Evolutionary conservation across 2,329 filamentous ascomycete species (phyloP), one percentile per base, ranked within the genome.

Genomic region (Diplodia scrobiculata): DNA sequence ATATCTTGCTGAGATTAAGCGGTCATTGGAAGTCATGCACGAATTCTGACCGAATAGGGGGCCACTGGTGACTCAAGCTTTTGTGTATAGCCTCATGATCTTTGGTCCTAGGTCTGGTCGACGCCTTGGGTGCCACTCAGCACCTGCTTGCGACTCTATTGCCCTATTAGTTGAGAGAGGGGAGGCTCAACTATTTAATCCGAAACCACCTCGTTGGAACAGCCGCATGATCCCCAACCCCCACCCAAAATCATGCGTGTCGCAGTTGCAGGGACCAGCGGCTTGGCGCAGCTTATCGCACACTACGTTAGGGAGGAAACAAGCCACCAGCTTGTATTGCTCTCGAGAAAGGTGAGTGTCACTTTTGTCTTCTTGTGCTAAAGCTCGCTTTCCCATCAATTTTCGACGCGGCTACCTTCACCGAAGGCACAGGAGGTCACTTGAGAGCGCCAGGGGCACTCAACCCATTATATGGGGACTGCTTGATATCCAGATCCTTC

Each of bases 281-380:
- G 84, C 63, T 78, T 89, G 65, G 85, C 85, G 65, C 81, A 83
- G 68, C 78, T 83, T 38, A 83, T 89, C 67, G 84, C 83, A 17
- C 82, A 85, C 66, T 83, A 85, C 71, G 82, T 92, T 36, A 83
- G 84, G 34, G 77, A 80, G 29, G 82, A 86, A 63, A 89, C 86
- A 41, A 86, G 84, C 54, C 87, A 92, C 75, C 84, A 87, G 60
- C 83, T 91, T 52, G 81, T 92, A 63, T 83, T 92, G n/a, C 78
- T 92, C 34, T 91, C 90, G 25, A 83, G 87, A 80, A 79, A 76
- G 68, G 88, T 89, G 76, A 75, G 82, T 78, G 38, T 19, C 25
- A 13, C 38, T 25, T 45, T 41, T 5, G 14, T 58, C 13, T 34
- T 27, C 1, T 2, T 47, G 25, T 14, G 6, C 10, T 27, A 21